Percentiles rank a stretch among this genome's conserved stretches.
Evolutionary conservation across 768 basidiomycete genomes (phyloP).

Genomic region (Russula dissimulans): DNA sequence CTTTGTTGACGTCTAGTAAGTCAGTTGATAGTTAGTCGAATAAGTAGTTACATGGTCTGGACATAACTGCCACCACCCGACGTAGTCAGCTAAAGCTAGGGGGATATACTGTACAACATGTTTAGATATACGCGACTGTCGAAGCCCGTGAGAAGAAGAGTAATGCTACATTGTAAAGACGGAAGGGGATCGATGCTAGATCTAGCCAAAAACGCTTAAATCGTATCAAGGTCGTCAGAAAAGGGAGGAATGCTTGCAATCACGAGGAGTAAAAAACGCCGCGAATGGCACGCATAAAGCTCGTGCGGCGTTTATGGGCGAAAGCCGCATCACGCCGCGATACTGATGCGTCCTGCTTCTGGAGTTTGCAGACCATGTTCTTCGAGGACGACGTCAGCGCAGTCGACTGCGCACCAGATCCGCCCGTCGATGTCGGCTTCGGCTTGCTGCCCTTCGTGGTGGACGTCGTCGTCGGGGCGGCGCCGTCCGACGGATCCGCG

Average conservation of each 20-base stretch:
- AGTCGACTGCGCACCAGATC: background rate
- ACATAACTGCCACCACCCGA: background rate
- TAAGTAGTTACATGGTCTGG: background rate
- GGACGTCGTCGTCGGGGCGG: background rate
- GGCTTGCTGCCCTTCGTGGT: background rate
- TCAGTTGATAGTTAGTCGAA: background rate
- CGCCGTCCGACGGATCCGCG: background rate
- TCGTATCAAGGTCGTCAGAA: background rate
- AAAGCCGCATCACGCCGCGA: background rate
- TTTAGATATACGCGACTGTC: background rate
- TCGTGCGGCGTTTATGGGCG: background rate
- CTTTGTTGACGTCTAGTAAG: background rate
- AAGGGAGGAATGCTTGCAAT: background rate
- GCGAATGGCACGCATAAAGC: slow-evolving; percentile 7
- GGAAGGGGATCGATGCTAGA: background rate
- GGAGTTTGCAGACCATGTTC: background rate
- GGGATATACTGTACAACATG: background rate
- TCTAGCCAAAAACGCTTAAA: background rate
- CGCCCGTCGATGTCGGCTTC: background rate
- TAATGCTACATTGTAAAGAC: background rate
- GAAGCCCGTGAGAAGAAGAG: background rate
- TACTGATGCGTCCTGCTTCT: background rate
- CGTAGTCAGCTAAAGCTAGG: background rate
- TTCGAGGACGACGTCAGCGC: background rate
- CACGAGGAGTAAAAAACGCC: slow-evolving; percentile 3